Base-by-base conservation (phyloP, 139 green algal genomes). In the Haematococcus lacustris region DNA sequence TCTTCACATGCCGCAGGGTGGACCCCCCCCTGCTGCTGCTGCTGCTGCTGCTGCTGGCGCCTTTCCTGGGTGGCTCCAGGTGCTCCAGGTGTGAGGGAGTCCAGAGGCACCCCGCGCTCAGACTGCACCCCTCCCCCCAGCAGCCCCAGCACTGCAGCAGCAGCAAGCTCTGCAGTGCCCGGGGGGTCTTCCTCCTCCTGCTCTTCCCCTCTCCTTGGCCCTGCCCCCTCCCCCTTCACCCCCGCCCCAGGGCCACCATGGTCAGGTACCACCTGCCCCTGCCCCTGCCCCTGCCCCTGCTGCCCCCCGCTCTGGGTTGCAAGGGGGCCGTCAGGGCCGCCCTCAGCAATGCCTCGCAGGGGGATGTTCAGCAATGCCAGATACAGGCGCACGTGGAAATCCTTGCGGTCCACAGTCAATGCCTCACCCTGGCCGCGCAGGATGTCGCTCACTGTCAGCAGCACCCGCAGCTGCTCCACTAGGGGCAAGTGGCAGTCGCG, bases 341-440 rank as follows among this genome's bases (percentile, higher is more conserved):
- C 63, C 9, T 71, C 66, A n/a, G 39, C 40, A 5, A 72, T 7
- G 5, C 47, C 47, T 23, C 40, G 43, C 35, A 86, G 64, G 2
- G 76, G 71, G 4, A 81, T 71, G 53, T 77, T 71, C 41, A 81
- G 66, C 50, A 91, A 73, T 34, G 76, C 79, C 43, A 34, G 33
- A 32, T 64, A 64, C 43, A 72, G 43, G 43, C 38, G 64, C 3
- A 9, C 2, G 41, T 72, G 47, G 32, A 61, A 35, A 9, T 70
- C 64, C 5, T 38, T 6, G 37, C 87, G 70, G 75, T 94, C 89
- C 3, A 94, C 79, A 34, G 76, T 92, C 30, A 94, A 80, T 26
- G 88, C 83, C 66, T 91, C 88, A 1, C 83, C 88, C 74, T 91
- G 88, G 17, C 79, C 81, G 13, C 71, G 70, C 43, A 92, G 71